Evolutionary conservation across 2,329 filamentous ascomycete genomes (phyloP).

Genomic region (Cadophora sp.): DNA sequence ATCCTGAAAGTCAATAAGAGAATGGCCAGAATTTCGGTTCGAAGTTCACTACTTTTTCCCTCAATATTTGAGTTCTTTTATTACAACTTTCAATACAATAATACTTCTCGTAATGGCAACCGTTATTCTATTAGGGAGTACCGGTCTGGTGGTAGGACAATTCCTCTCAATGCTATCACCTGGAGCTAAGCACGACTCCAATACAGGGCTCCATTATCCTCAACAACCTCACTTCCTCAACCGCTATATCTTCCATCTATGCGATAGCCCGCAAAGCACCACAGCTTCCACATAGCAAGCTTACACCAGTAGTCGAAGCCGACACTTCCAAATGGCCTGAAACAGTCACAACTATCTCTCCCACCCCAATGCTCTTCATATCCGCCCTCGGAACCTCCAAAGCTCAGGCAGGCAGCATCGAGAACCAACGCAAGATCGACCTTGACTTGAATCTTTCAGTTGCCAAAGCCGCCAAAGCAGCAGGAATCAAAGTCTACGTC

Average conservation of each 20-base stretch:
- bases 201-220: conserved; percentile 74
- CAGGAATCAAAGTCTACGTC: conserved; percentile 71
- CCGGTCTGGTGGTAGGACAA: not conserved
- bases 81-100: too few species aligned
- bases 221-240: conserved; percentile 60
- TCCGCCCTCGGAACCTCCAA: conserved; percentile 83
- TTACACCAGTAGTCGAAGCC: conserved; percentile 57
- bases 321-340: conserved; percentile 74
- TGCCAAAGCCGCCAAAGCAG: conserved; percentile 74
- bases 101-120: not conserved
- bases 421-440: conserved; percentile 86
- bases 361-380: conserved; percentile 70
- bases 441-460: conserved; percentile 84
- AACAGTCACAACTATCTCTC: conserved; percentile 60
- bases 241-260: conserved; percentile 57
- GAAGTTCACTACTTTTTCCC: too few species aligned
- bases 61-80: too few species aligned
- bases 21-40: too few species aligned
- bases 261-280: conserved; percentile 71
- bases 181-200: not conserved
- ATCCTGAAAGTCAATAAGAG: too few species aligned
- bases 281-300: conserved; percentile 56
- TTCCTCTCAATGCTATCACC: not conserved
- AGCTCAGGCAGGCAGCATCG: conserved; percentile 74
- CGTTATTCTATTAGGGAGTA: not conserved